phyloP scores from a whole-genome alignment of 2,329 filamentous ascomycete genomes.

The Coleophoma eucalyptorum region DNA sequence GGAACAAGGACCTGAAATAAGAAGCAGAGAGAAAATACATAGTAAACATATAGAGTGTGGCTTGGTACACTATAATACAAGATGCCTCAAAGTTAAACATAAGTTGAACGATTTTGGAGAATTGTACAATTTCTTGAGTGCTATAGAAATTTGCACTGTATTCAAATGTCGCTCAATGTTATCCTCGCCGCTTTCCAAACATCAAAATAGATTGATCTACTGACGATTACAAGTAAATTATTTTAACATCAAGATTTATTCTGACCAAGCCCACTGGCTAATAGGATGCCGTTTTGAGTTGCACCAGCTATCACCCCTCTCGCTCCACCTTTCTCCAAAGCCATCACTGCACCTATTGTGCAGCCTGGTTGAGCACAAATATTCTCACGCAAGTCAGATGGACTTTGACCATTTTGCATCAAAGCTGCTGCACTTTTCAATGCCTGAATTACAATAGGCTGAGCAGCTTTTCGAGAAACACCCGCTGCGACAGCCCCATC shows the following conservation, averaged over 20 bases:
- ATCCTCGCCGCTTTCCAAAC: too few species aligned
- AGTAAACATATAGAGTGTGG: too few species aligned
- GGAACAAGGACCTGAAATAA: too few species aligned
- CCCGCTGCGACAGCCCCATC: slow-evolving; percentile 59
- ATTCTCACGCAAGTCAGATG: slow-evolving; percentile 67
- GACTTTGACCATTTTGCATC: slow-evolving; percentile 58
- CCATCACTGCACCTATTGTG: slow-evolving; percentile 55
- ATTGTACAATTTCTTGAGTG: too few species aligned
- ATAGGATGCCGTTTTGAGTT: background rate
- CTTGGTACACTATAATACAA: too few species aligned
- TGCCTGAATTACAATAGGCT: slow-evolving; percentile 55
- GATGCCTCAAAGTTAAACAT: too few species aligned
- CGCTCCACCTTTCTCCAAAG: slow-evolving; percentile 54
- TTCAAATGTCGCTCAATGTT: too few species aligned
- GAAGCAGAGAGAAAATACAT: too few species aligned
- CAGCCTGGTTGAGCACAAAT: slow-evolving; percentile 72
- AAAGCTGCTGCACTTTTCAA: slow-evolving; percentile 54
- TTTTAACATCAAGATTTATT: background rate
- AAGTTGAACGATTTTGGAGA: too few species aligned
- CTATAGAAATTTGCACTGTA: too few species aligned
- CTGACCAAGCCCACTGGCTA: background rate
- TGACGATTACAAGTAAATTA: background rate
- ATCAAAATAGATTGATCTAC: too few species aligned
- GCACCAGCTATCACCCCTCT: background rate
- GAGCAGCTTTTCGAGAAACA: slow-evolving; percentile 49